Percentiles rank a stretch among this genome's conserved stretches.
Evolutionary conservation across 1,284 basidiomycete genomes (phyloP).

Genomic region (Moesziomyces globuligerus): DNA sequence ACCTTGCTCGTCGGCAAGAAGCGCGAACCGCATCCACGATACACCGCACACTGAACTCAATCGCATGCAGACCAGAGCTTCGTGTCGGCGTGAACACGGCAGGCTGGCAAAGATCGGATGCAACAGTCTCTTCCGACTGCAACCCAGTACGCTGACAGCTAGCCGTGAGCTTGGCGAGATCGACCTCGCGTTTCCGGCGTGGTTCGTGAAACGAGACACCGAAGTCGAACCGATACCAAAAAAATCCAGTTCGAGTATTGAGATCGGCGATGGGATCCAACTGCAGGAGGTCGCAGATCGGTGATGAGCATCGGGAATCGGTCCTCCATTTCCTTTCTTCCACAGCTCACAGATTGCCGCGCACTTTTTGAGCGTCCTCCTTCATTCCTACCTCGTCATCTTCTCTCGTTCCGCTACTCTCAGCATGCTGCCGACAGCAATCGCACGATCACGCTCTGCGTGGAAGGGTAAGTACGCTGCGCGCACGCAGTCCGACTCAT

Average conservation of each 20-base stretch:
- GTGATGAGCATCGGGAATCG: neutral
- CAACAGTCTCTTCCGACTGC: too few species aligned
- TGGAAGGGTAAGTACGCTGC: conserved; percentile 56
- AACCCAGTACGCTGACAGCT: neutral
- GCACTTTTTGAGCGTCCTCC: too few species aligned
- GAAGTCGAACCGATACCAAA: neutral
- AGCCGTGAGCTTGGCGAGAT: conserved; percentile 1
- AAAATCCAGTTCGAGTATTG: too few species aligned
- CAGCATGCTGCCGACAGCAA: conserved; percentile 49
- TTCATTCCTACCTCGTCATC: too few species aligned
- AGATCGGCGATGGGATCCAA: too few species aligned
- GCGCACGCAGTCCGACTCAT: neutral
- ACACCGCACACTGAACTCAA: too few species aligned
- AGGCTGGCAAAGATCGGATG: neutral
- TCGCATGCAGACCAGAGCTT: too few species aligned
- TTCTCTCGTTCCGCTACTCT: neutral
- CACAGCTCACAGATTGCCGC: neutral
- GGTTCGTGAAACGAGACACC: neutral
- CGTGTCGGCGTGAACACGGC: too few species aligned
- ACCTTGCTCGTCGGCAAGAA: too few species aligned
- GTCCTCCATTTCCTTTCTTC: neutral
- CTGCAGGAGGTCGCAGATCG: neutral
- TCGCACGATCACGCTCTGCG: conserved; percentile 51
- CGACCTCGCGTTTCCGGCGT: conserved; percentile 6
- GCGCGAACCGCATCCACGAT: too few species aligned